phyloP scores from a whole-genome alignment of 345 rosid genomes.

The Acer campestre region DNA sequence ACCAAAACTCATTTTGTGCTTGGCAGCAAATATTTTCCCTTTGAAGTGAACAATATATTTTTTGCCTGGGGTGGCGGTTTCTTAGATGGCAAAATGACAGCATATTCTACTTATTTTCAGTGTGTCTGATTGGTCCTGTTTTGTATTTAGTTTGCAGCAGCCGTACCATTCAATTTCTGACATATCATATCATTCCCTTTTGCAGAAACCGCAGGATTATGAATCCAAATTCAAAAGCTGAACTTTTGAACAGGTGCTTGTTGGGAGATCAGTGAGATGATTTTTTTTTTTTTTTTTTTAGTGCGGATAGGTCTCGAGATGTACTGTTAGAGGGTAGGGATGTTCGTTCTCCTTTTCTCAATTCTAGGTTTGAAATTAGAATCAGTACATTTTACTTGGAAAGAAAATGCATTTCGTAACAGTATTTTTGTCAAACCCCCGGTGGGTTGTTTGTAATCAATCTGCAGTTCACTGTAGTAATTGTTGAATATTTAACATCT shows the following conservation, averaged over 20 bases:
- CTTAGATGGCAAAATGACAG: too few relatives aligned
- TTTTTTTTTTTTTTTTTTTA: background rate
- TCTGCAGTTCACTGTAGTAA: background rate
- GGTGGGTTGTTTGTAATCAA: background rate
- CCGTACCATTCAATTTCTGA: background rate
- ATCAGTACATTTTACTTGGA: background rate
- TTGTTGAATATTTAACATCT: background rate
- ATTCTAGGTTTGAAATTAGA: background rate
- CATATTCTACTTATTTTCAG: too few relatives aligned
- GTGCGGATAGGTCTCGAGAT: slow-evolving; percentile 3
- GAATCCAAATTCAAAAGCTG: slow-evolving; percentile 58
- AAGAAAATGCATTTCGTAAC: background rate
- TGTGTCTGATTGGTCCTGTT: background rate
- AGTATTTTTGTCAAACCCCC: background rate
- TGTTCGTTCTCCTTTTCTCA: background rate
- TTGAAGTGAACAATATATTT: background rate
- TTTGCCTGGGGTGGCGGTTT: background rate
- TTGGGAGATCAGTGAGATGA: background rate
- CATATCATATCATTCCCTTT: background rate
- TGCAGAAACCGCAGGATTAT: slow-evolving; percentile 68
- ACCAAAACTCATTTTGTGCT: background rate
- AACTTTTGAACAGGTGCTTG: slow-evolving; percentile 17
- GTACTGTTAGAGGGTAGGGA: background rate
- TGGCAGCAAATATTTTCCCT: background rate
- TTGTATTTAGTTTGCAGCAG: background rate